Evolutionary conservation across 306 rosid species (phyloP).

Genomic region (Begonia masoniana): DNA sequence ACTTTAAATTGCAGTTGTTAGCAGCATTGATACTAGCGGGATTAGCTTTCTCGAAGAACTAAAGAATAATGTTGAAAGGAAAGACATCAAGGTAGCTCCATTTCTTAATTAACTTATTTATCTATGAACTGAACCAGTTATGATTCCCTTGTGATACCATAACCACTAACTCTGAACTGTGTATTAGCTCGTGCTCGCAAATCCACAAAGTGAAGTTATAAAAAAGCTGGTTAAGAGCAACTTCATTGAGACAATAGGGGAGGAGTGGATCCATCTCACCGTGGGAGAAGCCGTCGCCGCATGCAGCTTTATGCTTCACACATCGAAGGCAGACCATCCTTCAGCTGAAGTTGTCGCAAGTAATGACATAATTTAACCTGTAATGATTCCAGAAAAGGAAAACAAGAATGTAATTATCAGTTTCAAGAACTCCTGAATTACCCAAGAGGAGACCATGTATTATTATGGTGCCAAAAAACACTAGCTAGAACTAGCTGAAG

Average conservation of each 20-base stretch:
- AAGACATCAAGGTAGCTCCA: constrained; percentile 20
- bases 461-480: too few relatives aligned
- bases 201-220: constrained; percentile 37
- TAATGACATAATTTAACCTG: too few relatives aligned
- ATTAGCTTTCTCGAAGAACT: constrained; percentile 30
- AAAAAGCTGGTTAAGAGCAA: constrained; percentile 27
- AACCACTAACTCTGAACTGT: neutral
- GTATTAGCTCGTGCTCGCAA: constrained; percentile 28
- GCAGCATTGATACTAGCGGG: constrained; percentile 40
- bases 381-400: too few relatives aligned
- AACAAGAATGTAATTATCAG: too few relatives aligned
- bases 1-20: constrained; percentile 18
- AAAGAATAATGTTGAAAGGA: constrained; percentile 20
- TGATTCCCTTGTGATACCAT: neutral
- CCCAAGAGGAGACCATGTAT: too few relatives aligned
- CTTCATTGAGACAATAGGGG: constrained; percentile 24
- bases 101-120: neutral
- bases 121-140: neutral
- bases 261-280: constrained; percentile 30
- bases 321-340: constrained; percentile 17
- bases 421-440: too few relatives aligned
- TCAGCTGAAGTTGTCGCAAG: constrained; percentile 1
- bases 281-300: constrained; percentile 41
- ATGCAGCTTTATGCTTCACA: constrained; percentile 22
- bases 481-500: too few relatives aligned